Conservation (phyloP, 345 rosid genomes). For the Schrenkiella parvula region DNA sequence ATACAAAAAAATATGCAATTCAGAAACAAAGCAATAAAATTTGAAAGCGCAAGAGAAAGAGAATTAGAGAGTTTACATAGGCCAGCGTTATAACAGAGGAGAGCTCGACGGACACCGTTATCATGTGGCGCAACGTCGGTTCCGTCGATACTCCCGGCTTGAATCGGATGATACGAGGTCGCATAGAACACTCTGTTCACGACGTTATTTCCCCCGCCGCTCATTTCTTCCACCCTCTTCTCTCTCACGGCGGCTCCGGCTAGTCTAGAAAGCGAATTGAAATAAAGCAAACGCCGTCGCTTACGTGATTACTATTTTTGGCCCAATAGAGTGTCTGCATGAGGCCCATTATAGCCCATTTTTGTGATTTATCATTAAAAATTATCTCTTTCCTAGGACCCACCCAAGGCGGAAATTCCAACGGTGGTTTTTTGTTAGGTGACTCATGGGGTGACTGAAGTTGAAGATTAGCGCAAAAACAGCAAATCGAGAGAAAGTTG, state of each 20-base stretch:
- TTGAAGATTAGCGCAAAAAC: background rate
- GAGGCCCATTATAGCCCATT: conserved; percentile 3
- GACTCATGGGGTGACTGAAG: background rate
- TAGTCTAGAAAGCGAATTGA: background rate
- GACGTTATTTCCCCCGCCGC: conserved; percentile 32
- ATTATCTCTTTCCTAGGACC: background rate
- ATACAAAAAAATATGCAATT: background rate
- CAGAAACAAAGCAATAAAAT: background rate
- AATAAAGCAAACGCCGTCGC: background rate
- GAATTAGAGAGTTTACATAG: conserved; percentile 47
- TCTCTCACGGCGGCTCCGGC: conserved; percentile 18
- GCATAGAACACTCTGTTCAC: conserved; percentile 83
- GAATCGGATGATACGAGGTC: conserved; percentile 84
- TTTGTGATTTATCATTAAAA: background rate
- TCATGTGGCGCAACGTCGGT: conserved; percentile 79
- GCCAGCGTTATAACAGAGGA: conserved; percentile 74
- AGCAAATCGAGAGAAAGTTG: background rate
- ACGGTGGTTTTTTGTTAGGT: conserved; percentile 21
- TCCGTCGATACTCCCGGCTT: conserved; percentile 94
- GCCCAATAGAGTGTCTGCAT: background rate
- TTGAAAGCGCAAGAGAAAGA: background rate
- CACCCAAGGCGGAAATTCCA: conserved; percentile 32
- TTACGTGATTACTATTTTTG: background rate
- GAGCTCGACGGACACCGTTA: conserved; percentile 72
- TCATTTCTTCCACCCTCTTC: background rate